A percentile compares a stretch with the other conserved stretches of the same genome.
These are phyloP conservation scores for Podosphaera fusca DNA, from an alignment of 2,329 filamentous ascomycete species.

Conservation along the genomic window DNA sequence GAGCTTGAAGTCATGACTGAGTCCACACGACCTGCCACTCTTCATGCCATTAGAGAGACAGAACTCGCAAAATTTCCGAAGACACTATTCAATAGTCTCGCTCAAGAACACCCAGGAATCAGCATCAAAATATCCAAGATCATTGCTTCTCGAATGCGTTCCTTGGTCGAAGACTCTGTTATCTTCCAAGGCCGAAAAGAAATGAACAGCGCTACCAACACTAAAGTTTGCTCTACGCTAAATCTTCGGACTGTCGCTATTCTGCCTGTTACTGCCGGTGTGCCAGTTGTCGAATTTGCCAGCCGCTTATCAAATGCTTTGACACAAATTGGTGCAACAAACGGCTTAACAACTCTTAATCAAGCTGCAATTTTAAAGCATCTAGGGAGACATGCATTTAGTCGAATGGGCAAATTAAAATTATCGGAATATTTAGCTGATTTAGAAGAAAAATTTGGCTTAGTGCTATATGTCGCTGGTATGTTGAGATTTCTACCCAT, in stretches of 20 bases:
- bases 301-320: constrained; percentile 70
- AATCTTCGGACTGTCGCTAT: constrained; percentile 87
- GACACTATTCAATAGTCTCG: constrained; percentile 90
- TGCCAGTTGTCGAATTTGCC: constrained; percentile 90
- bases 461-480: constrained; percentile 83
- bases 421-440: constrained; percentile 90
- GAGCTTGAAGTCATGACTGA: constrained; percentile 95
- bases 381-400: constrained; percentile 87
- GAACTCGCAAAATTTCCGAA: constrained; percentile 91
- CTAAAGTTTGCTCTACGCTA: constrained; percentile 59
- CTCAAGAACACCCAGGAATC: constrained; percentile 89
- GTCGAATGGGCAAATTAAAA: constrained; percentile 89
- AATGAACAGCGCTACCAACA: constrained; percentile 32
- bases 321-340: constrained; percentile 67
- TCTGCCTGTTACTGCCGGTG: constrained; percentile 69
- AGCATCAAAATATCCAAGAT: constrained; percentile 99
- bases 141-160: constrained; percentile 83
- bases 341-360: constrained; percentile 78
- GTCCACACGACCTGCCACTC: constrained; percentile 64
- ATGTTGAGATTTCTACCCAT: constrained; percentile 14
- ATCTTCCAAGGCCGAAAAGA: constrained; percentile 41
- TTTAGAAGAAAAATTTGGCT: constrained; percentile 85
- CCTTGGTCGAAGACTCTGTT: constrained; percentile 61
- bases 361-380: constrained; percentile 89
- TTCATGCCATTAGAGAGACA: constrained; percentile 91